Evolutionary conservation across 192 early-diverging fungal species (phyloP), one percentile per base, ranked within the genome.

Genomic region (Geosiphon pyriformis): DNA sequence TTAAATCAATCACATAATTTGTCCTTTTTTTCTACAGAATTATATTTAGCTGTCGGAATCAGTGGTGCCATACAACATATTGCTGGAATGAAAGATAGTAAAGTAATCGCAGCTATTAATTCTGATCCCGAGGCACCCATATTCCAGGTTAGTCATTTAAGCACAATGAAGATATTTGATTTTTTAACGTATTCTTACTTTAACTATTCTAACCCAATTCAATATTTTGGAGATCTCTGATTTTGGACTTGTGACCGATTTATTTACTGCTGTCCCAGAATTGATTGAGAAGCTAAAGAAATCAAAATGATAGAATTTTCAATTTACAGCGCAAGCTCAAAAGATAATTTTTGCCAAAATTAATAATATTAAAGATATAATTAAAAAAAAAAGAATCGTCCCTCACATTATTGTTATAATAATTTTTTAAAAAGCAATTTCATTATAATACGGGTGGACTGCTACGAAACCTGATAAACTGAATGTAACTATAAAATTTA

Each of bases 11-110:
- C 53, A 18, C 22, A 22, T n/a, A 0, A 62, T 23, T n/a, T 59
- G 0, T 46, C 26, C 10, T 67, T 46, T 30, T 15, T 47, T 34
- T 31, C 25, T 34, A 15, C 62, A 79, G 74, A 94, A 67, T 87
- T 95, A 18, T 98, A 98, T 80, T 72, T 98, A 66, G 96, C 90
- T 66, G 90, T 96, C 67, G 96, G 93, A 59, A 94, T 98, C 59
- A 95, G 93, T 4, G 96, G 96, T 49, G 96, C 96, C 34, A 98
- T 98, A 73, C 89, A 94, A 85, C 94, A 94, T 70, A 76, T 98
- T 82, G 95, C 95, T 30, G 95, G 95, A 72, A 98, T 98, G 95
- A 98, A 98, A 81, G 96, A 98, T 73, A 94, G 91, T 79, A 98
- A 98, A 86, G 86, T 87, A 50, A 98, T 98, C 82, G 96, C 94